Conservation (phyloP, 2,329 filamentous ascomycete genomes). For the Amesomyces nigricolor region DNA sequence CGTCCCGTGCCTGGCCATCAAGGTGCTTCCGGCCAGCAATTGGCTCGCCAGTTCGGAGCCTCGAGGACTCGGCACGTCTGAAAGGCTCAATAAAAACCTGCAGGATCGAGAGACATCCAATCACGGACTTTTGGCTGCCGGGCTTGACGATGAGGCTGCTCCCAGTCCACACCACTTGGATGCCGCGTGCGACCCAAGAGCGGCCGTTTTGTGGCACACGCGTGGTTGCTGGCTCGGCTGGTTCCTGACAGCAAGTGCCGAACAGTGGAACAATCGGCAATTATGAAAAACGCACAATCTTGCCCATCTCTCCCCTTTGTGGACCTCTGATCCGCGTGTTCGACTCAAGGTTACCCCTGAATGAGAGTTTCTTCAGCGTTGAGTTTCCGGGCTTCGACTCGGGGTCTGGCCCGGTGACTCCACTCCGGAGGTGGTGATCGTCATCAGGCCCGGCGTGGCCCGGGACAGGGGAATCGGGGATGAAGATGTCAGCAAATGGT, state of each 20-base stretch:
- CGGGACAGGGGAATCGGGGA: neutral
- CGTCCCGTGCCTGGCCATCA: too few species aligned
- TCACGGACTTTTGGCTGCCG: conserved; percentile 8
- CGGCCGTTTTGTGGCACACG: too few species aligned
- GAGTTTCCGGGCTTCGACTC: too few species aligned
- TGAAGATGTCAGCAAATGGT: neutral
- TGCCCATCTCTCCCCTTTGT: too few species aligned
- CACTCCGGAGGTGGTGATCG: neutral
- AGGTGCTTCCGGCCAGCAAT: neutral
- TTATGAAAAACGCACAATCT: too few species aligned
- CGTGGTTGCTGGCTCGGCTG: too few species aligned
- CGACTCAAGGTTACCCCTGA: too few species aligned
- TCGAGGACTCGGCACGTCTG: neutral
- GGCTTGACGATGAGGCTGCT: conserved; percentile 6
- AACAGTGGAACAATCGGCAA: too few species aligned
- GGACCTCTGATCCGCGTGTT: too few species aligned
- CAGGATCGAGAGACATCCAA: neutral
- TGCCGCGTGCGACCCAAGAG: neutral
- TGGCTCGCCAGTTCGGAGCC: neutral
- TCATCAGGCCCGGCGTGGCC: neutral
- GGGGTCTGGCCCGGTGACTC: neutral
- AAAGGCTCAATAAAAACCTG: neutral
- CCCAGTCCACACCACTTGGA: neutral
- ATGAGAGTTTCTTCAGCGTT: too few species aligned
- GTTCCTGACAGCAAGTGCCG: too few species aligned